Evolutionary conservation across 768 basidiomycete species (phyloP), one percentile per base, ranked within the genome.

Genomic region (Lactarius pseudohatsudake): DNA sequence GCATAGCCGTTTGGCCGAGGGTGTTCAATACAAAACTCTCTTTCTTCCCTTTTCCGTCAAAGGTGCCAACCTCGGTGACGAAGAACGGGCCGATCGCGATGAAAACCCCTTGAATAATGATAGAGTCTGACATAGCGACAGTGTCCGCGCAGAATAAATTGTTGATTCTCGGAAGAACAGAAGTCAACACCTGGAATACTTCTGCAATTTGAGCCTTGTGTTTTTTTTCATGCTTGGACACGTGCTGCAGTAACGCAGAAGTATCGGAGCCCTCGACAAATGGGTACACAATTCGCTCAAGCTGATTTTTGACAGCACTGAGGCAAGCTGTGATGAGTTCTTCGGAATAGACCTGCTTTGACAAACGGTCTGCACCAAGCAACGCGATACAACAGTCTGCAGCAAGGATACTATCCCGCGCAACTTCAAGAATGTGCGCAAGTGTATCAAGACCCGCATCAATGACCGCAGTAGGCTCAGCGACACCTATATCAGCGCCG

Each of bases 301-400:
- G 84, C 64, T 89, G 88, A 68, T 89, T 90, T 74, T 96, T 95
- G 68, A 94, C 82, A 0, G 88, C 81, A 53, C 78, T 80, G 20
- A 98, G 80, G 77, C 94, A 93, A 0, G 84, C 79, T 0, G 87
- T 87, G 68, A 99, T 92, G 13, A 95, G 81, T 74, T 99, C 97
- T 75, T 98, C 94, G 0, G 96, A 97, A 75, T 96, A 96, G 10
- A 94, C 95, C 84, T 95, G 92, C 75, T 96, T 96, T 2, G 92
- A 85, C 63, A 96, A 78, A 28, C 90, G 82, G 69, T 93, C 92
- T 38, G 88, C 88, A 2, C 86, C 85, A 34, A 98, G 81, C 6
- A 97, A 75, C 0, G 89, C 85, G 69, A 96, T 81, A 67, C 86
- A 89, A 70, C 91, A 93, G 73, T 95, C 92, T 0, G 92, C 92